A percentile compares a stretch with the other conserved stretches of the same genome.
phyloP scores from a whole-genome alignment of 176 grass and related monocot genomes.

The Bromus sterilis region DNA sequence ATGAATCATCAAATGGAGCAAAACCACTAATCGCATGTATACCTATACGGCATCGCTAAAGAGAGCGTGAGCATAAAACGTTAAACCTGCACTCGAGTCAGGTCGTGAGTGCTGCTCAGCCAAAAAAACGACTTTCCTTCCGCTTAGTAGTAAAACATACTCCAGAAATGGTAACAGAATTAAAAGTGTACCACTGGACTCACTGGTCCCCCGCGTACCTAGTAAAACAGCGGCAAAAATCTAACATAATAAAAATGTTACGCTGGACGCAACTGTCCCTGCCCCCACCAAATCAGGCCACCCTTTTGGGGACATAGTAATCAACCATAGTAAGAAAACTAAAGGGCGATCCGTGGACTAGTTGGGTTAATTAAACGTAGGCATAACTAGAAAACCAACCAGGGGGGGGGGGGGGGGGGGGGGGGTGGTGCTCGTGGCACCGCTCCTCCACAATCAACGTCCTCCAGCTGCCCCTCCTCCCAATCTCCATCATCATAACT shows the following conservation, averaged over 20 bases:
- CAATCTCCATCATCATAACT: background rate
- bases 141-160: background rate
- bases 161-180: background rate
- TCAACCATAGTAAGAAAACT: background rate
- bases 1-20: background rate
- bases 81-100: background rate
- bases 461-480: background rate
- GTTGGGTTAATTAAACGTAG: background rate
- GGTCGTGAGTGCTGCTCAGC: background rate
- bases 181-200: background rate
- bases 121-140: background rate
- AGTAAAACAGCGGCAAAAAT: background rate
- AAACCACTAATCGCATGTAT: background rate
- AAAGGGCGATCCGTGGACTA: background rate
- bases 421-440: background rate
- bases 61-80: background rate
- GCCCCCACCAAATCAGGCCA: background rate
- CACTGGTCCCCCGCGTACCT: background rate
- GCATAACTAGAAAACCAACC: background rate
- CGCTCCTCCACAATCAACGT: background rate
- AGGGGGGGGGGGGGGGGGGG: background rate
- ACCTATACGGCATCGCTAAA: background rate
- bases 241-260: background rate
- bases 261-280: background rate
- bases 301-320: background rate